phyloP scores from a whole-genome alignment of 2,329 filamentous ascomycete genomes.

The Colletotrichum sp. region DNA sequence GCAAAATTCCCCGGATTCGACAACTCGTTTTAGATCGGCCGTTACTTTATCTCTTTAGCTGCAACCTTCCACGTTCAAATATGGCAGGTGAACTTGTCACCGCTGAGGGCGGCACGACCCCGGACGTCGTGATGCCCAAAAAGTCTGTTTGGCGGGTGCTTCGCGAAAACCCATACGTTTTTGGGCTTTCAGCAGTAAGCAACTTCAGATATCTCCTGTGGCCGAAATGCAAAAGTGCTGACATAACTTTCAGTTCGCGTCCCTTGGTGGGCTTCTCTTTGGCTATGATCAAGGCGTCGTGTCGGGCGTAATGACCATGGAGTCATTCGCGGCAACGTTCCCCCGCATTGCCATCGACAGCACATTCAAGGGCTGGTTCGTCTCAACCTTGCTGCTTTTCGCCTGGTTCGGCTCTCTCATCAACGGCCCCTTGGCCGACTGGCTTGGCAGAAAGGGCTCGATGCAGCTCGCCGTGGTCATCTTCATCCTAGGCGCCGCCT shows the following conservation, averaged over 20 bases:
- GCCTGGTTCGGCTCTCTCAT: constrained; percentile 55
- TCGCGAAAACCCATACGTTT: constrained; percentile 46
- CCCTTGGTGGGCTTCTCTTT: constrained; percentile 49
- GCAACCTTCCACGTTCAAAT: background rate
- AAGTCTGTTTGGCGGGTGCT: constrained; percentile 30
- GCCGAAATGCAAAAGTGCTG: background rate
- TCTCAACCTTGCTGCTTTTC: constrained; percentile 51
- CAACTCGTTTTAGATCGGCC: constrained; percentile 19
- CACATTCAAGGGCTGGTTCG: constrained; percentile 57
- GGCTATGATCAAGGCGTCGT: constrained; percentile 58
- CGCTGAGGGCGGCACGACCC: constrained; percentile 15
- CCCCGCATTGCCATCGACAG: constrained; percentile 46
- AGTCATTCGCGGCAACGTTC: constrained; percentile 41
- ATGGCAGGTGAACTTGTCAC: constrained; percentile 14
- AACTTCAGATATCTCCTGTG: background rate
- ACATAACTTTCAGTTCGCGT: constrained; percentile 27
- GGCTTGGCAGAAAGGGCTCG: constrained; percentile 35
- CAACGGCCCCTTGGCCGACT: constrained; percentile 43
- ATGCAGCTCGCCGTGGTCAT: constrained; percentile 39
- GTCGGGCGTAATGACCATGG: constrained; percentile 50
- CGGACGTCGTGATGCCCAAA: constrained; percentile 16
- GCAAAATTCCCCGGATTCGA: constrained; percentile 13
- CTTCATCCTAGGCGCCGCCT: constrained; percentile 45
- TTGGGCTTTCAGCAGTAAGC: constrained; percentile 47
- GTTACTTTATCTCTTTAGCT: background rate